A percentile compares a stretch with the other conserved stretches of the same genome.
Evolutionary conservation across 169 alveolate species (phyloP).

Genomic region (Eimeria mitis): DNA sequence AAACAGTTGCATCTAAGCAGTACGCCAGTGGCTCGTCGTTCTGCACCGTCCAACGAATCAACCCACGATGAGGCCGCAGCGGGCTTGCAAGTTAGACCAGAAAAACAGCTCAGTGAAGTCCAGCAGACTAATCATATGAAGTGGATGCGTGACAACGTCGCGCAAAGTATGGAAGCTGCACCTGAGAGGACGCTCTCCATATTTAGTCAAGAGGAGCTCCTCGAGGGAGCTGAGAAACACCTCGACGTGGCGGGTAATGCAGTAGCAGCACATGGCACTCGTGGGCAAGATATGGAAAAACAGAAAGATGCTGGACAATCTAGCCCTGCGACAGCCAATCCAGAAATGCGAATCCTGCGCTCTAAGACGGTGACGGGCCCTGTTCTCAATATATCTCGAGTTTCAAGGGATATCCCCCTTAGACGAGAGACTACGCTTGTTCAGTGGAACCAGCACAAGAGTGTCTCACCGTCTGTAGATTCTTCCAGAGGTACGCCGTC

Average conservation of each 20-base stretch:
- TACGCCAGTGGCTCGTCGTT: neutral
- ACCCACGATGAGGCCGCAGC: neutral
- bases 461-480: conserved; percentile 4
- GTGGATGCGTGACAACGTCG: neutral
- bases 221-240: neutral
- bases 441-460: neutral
- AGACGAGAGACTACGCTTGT: neutral
- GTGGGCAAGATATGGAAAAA: neutral
- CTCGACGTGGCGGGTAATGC: neutral
- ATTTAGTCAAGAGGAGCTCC: conserved; percentile 25
- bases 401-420: conserved; percentile 10
- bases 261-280: neutral
- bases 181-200: conserved; percentile 15
- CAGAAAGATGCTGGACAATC: neutral
- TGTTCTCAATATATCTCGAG: neutral
- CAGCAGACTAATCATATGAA: neutral
- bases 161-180: neutral
- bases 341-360: neutral
- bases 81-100: neutral
- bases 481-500: conserved; percentile 73
- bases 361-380: conserved; percentile 25
- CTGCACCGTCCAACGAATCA: neutral
- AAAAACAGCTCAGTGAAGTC: neutral
- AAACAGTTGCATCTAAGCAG: neutral
- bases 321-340: neutral